Percentiles rank a stretch among this genome's conserved stretches.
Conservation (phyloP, 1,284 basidiomycete species). For the Rhodofomes roseus region DNA sequence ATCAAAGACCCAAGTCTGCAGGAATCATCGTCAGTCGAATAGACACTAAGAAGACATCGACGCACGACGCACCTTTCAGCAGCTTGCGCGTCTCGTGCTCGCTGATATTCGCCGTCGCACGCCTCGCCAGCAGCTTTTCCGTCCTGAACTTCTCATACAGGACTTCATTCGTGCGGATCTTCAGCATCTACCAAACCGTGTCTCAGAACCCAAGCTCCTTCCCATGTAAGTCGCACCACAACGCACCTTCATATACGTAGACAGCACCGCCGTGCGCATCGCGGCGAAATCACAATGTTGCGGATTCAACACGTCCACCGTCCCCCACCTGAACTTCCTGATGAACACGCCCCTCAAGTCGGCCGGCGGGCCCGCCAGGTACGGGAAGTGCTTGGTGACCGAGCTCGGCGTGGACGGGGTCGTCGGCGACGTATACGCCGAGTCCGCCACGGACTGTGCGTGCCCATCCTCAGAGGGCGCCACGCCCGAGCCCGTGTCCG, state of each 20-base stretch:
- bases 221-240: slow-evolving; percentile 11
- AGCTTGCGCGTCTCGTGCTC: slow-evolving; percentile 67
- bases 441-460: slow-evolving; percentile 23
- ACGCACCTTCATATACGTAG: slow-evolving; percentile 75
- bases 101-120: slow-evolving; percentile 72
- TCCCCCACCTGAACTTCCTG: slow-evolving; percentile 79
- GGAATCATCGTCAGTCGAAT: background rate
- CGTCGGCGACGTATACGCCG: slow-evolving; percentile 23
- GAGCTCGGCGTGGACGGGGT: slow-evolving; percentile 20
- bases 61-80: slow-evolving; percentile 52
- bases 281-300: slow-evolving; percentile 81
- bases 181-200: slow-evolving; percentile 54
- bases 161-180: slow-evolving; percentile 75
- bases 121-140: slow-evolving; percentile 78
- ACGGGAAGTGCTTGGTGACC: slow-evolving; percentile 35
- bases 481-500: slow-evolving; percentile 9
- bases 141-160: slow-evolving; percentile 82
- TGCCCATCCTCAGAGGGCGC: slow-evolving; percentile 44
- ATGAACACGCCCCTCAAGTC: slow-evolving; percentile 69
- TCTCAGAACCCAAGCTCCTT: background rate
- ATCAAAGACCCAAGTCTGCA: slow-evolving; percentile 51
- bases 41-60: background rate
- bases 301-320: slow-evolving; percentile 77
- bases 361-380: slow-evolving; percentile 51
- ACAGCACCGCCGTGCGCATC: slow-evolving; percentile 71